Evolutionary conservation across 108 stramenopile species (phyloP), one percentile per base, ranked within the genome.

Genomic region (Aureococcus anophagefferens): DNA sequence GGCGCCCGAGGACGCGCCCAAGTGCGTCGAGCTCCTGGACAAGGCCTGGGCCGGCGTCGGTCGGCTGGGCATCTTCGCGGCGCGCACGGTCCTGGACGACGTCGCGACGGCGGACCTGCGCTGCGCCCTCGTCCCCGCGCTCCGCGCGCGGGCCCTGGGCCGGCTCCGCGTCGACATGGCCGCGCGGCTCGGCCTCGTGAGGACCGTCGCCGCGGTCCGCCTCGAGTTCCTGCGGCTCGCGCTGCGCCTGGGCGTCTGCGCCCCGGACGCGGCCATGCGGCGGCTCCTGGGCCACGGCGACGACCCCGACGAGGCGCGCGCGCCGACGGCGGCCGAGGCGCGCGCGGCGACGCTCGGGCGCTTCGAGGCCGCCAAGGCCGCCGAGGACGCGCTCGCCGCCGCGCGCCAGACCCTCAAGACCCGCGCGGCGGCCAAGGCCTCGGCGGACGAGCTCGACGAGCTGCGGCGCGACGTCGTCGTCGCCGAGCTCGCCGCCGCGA

Each of bases 71-170:
- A 11, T 76, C 17, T 5, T 76, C 7, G 65, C 75, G 25, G 31
- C 33, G 44, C 65, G 71, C 64, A 64, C 65, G 25, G 5, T 17
- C 16, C 34, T 65, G 4, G 70, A 69, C n/a, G 75, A 76, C 72
- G 51, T 72, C 30, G 65, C 70, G 35, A 69, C 75, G 7, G 34
- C 46, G 30, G 35, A 51, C 14, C 18, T 76, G 33, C 40, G 37
- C 4, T 76, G 30, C 33, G 40, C 40, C 9, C 40, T 44, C 40
- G 13, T 44, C 40, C 40, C 40, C 9, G 40, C 5, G 9, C 40
- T 44, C 9, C 40, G 40, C 40, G 40, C 40, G 40, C 40, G 40
- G 9, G 40, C 40, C 9, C 65, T 71, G 30, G 18, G 46, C 17
- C 37, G 33, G 9, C 25, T 71, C 45, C 71, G 63, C 4, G 75